Percentiles rank a stretch among this genome's conserved stretches.
Conservation (phyloP, 371 early-diverging fungal genomes). For the Mortierella sp. region DNA sequence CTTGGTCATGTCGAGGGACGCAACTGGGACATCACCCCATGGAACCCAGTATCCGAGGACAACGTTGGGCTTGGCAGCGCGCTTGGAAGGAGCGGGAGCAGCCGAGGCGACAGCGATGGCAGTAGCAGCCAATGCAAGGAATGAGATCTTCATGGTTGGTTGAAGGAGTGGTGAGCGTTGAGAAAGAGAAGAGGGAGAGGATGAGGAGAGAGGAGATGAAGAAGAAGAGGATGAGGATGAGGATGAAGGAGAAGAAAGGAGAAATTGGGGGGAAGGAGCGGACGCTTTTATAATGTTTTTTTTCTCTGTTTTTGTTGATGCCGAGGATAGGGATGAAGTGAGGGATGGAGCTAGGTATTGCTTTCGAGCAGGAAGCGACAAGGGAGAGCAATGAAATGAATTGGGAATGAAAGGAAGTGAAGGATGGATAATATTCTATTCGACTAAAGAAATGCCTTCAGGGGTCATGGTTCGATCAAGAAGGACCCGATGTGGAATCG, state of each 20-base stretch:
- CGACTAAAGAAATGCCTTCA: neutral
- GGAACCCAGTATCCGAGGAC: constrained; percentile 72
- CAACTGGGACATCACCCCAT: constrained; percentile 75
- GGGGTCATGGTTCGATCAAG: neutral
- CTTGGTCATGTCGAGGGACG: constrained; percentile 66
- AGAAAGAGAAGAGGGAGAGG: constrained; percentile 11
- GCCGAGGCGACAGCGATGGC: constrained; percentile 42
- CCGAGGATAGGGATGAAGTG: neutral
- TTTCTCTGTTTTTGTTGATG: neutral
- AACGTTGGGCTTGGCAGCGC: constrained; percentile 42
- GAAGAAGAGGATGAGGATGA: constrained; percentile 20
- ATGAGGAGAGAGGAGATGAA: neutral
- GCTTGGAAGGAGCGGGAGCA: constrained; percentile 44
- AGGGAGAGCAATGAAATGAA: neutral
- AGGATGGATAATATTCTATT: constrained; percentile 8
- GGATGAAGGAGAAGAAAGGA: constrained; percentile 9
- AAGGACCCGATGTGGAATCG: neutral
- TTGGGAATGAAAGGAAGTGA: neutral
- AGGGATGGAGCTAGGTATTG: neutral
- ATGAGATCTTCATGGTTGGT: constrained; percentile 38
- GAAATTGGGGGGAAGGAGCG: neutral
- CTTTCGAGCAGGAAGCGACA: neutral
- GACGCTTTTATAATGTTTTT: constrained; percentile 14
- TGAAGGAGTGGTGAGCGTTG: neutral
- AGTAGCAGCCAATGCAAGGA: constrained; percentile 48